phyloP scores from a whole-genome alignment of 768 basidiomycete species.

The Phanerodontia chrysosporium region DNA sequence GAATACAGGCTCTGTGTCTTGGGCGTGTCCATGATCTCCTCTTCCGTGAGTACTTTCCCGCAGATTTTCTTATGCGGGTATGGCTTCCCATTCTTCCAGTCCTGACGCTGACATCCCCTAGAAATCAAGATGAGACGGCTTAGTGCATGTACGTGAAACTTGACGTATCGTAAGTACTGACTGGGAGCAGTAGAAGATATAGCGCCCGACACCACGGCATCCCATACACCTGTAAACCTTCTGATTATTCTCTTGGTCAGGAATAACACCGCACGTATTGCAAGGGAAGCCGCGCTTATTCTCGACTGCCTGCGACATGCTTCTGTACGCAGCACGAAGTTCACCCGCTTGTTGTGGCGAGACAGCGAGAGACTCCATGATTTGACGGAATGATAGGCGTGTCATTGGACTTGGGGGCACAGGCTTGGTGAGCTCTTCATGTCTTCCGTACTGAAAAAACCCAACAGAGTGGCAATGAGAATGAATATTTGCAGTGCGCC shows the following conservation, averaged over 20 bases:
- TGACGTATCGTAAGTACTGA: neutral
- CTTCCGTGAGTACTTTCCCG: neutral
- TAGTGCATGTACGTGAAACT: neutral
- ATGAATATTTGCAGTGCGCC: neutral
- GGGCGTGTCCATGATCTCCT: neutral
- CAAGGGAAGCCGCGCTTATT: neutral
- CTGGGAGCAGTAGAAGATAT: neutral
- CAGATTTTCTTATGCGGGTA: neutral
- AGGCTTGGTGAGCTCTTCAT: neutral
- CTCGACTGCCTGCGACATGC: too few species aligned
- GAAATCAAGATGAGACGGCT: neutral
- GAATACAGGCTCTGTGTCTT: neutral
- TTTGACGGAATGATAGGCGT: too few species aligned
- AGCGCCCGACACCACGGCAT: neutral
- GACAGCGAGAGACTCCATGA: too few species aligned
- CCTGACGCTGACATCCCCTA: neutral
- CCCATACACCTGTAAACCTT: neutral
- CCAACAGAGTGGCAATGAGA: neutral
- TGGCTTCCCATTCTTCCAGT: neutral
- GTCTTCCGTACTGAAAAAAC: neutral
- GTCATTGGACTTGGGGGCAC: too few species aligned
- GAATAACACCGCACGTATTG: neutral
- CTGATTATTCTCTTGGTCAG: neutral
- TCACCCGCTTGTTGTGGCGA: too few species aligned
- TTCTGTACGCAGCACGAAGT: too few species aligned